Percentiles rank a stretch among this genome's conserved stretches.
Conservation (phyloP, 352 stramenopile species). For the Globisporangium cederbergense region DNA sequence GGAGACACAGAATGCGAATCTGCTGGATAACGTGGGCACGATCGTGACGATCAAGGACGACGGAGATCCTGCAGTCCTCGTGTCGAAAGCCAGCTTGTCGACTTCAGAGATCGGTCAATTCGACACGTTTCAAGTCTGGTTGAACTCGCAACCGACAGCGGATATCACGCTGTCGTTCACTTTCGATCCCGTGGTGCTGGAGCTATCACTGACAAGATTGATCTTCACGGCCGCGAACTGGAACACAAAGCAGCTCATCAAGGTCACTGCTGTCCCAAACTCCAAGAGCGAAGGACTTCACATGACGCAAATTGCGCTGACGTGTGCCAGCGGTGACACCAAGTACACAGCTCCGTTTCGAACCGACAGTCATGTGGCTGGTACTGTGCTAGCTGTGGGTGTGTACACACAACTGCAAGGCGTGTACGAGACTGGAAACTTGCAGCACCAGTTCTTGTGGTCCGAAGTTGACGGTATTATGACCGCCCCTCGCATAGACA, state of each 20-base stretch:
- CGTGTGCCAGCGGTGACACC: constrained; percentile 30
- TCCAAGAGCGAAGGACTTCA: constrained; percentile 33
- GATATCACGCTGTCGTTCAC: constrained; percentile 35
- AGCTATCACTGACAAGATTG: constrained; percentile 25
- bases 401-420: constrained; percentile 52
- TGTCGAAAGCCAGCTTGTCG: constrained; percentile 64
- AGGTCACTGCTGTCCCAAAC: constrained; percentile 33
- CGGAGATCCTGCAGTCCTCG: constrained; percentile 49
- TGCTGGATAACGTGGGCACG: constrained; percentile 58
- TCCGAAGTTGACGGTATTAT: constrained; percentile 38
- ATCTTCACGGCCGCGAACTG: constrained; percentile 46
- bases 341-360: constrained; percentile 40
- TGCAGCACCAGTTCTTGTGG: constrained; percentile 49
- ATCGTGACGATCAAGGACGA: constrained; percentile 73
- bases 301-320: constrained; percentile 29
- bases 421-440: constrained; percentile 55
- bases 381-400: constrained; percentile 32
- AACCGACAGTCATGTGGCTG: constrained; percentile 12
- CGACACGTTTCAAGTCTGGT: constrained; percentile 40
- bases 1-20: constrained; percentile 29
- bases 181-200: constrained; percentile 16
- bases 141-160: constrained; percentile 48
- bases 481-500: constrained; percentile 30
- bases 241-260: constrained; percentile 30
- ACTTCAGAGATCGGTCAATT: constrained; percentile 63